Conservation (phyloP, 1,139 yeast genomes). For the Magnusiomyces ingens region DNA sequence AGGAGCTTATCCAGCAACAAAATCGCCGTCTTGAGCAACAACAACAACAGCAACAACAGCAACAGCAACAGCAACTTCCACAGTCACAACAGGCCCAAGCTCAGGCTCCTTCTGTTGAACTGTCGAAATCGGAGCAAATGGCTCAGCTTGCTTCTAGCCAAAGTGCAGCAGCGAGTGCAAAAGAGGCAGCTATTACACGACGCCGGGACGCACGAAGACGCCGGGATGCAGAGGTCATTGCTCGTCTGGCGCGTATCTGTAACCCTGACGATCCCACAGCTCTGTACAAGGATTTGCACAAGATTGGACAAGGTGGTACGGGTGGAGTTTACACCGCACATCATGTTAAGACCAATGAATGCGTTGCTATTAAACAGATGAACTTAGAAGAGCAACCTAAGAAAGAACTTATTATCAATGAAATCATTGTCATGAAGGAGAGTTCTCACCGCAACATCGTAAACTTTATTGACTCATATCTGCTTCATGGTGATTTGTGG, state of each 20-base stretch:
- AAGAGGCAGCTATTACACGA: constrained; percentile 40
- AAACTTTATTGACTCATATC: constrained; percentile 81
- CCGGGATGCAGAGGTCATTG: constrained; percentile 61
- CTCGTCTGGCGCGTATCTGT: constrained; percentile 69
- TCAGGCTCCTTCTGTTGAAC: no score
- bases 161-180: constrained; percentile 19
- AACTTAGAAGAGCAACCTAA: constrained; percentile 88
- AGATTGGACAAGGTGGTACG: constrained; percentile 97
- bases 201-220: constrained; percentile 70
- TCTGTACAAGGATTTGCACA: constrained; percentile 58
- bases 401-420: constrained; percentile 89
- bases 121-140: constrained; percentile 26
- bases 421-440: constrained; percentile 91
- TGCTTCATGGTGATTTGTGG: constrained; percentile 69
- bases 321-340: constrained; percentile 96
- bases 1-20: constrained; percentile 18
- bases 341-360: constrained; percentile 49
- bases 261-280: constrained; percentile 82
- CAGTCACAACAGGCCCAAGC: constrained; percentile 29
- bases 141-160: constrained; percentile 25
- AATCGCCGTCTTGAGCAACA: constrained; percentile 15
- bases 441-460: constrained; percentile 89
- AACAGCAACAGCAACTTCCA: constrained; percentile 21
- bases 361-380: constrained; percentile 96
- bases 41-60: constrained; percentile 18